Conservation (phyloP, 1,284 basidiomycete species). For the Fomes fomentarius region DNA sequence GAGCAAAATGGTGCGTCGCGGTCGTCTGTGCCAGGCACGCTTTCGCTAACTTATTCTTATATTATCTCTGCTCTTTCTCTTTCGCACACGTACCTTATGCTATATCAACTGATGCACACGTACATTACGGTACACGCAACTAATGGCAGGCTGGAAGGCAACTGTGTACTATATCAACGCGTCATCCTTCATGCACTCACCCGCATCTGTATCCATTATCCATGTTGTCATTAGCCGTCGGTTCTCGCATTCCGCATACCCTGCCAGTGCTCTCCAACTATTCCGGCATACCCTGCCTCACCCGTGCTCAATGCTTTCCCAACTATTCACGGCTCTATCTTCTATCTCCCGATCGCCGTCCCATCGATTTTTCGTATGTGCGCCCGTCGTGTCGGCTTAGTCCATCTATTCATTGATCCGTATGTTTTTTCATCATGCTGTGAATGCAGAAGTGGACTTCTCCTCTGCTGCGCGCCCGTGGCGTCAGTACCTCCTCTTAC, state of each 20-base stretch:
- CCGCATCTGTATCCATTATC: background rate
- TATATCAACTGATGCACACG: background rate
- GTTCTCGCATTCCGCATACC: background rate
- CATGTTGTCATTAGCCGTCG: background rate
- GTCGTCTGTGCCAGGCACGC: background rate
- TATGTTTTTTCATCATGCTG: background rate
- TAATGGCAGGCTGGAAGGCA: slow-evolving; percentile 1
- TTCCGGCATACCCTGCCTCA: background rate
- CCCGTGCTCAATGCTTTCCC: too few species aligned
- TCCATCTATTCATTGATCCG: background rate
- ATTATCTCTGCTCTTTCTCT: background rate
- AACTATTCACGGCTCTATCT: too few species aligned
- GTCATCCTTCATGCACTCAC: slow-evolving; percentile 1
- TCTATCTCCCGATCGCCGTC: background rate
- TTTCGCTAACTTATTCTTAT: background rate
- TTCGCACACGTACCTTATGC: background rate
- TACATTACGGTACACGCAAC: too few species aligned
- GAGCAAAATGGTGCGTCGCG: slow-evolving; percentile 23
- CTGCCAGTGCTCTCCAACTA: background rate
- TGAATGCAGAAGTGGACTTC: background rate
- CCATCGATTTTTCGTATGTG: background rate
- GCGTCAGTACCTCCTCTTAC: background rate
- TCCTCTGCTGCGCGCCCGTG: background rate
- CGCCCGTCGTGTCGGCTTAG: background rate
- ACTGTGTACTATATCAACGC: background rate